phyloP scores from a whole-genome alignment of 176 grass and related monocot genomes.

The Oryza coarctata region DNA sequence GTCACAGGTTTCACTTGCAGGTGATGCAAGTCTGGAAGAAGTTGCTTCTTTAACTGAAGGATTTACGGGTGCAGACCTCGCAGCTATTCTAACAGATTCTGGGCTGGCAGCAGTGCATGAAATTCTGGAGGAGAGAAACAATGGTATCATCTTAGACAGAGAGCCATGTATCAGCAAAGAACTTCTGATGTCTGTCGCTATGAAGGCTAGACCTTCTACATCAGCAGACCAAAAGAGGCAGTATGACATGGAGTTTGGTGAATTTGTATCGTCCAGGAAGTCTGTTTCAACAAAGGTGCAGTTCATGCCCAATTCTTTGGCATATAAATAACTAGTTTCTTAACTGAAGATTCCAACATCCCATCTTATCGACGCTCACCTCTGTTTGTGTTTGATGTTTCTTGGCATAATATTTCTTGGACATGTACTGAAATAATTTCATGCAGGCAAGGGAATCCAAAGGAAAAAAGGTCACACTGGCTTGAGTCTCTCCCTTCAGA shows the following conservation, averaged over 20 bases:
- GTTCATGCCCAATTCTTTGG: neutral
- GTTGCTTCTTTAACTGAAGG: constrained; percentile 84
- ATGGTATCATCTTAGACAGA: constrained; percentile 32
- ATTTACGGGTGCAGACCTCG: constrained; percentile 90
- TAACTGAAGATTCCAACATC: neutral
- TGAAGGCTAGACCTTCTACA: constrained; percentile 74
- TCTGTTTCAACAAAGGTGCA: constrained; percentile 80
- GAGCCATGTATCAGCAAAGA: constrained; percentile 68
- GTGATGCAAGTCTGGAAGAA: constrained; percentile 60
- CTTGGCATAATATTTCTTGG: neutral
- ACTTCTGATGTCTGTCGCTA: constrained; percentile 77
- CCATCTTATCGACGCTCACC: neutral
- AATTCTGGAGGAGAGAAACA: constrained; percentile 64
- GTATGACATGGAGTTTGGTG: constrained; percentile 67
- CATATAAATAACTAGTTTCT: neutral
- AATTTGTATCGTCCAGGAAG: constrained; percentile 77
- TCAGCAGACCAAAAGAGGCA: constrained; percentile 57
- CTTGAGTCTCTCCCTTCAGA: constrained; percentile 47
- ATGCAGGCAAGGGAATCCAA: constrained; percentile 84
- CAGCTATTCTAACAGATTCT: constrained; percentile 75
- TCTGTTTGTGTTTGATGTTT: constrained; percentile 23
- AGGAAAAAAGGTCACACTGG: constrained; percentile 88
- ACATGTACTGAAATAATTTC: constrained; percentile 18
- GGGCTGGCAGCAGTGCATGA: constrained; percentile 80
- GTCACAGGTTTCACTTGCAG: constrained; percentile 76